A percentile compares a stretch with the other conserved stretches of the same genome.
These are phyloP conservation scores for Xylariaceae sp. DNA, from an alignment of 2,329 filamentous ascomycete species.

Conservation along the genomic window DNA sequence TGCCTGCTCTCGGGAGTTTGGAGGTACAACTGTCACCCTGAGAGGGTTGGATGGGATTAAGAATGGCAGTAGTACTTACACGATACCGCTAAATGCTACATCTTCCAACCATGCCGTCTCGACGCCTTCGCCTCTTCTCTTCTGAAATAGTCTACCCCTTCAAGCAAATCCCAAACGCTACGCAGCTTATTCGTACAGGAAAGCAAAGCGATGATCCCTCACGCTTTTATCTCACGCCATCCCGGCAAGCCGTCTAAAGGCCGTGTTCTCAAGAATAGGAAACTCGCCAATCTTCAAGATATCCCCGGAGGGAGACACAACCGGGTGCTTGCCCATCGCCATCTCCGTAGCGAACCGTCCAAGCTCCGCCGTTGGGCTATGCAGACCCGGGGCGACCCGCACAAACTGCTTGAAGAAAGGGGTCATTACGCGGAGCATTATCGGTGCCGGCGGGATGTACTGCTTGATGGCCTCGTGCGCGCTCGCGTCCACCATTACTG, in stretches of 20 bases:
- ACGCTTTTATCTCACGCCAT: slow-evolving; percentile 6
- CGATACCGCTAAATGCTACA: too few relatives aligned
- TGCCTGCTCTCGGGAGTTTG: too few relatives aligned
- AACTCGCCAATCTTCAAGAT: slow-evolving; percentile 30
- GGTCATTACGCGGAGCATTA: slow-evolving; percentile 12
- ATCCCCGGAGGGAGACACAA: slow-evolving; percentile 22
- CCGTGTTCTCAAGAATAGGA: slow-evolving; percentile 32
- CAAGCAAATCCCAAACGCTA: too few relatives aligned
- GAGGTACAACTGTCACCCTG: too few relatives aligned
- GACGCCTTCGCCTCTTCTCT: too few relatives aligned
- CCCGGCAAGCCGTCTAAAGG: slow-evolving; percentile 26
- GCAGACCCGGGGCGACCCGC: slow-evolving; percentile 17
- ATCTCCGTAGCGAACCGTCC: slow-evolving; percentile 43
- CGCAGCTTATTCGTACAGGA: too few relatives aligned
- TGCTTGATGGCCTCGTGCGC: slow-evolving; percentile 40
- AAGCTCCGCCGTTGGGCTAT: slow-evolving; percentile 43
- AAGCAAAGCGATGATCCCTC: too few relatives aligned
- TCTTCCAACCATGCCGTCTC: too few relatives aligned
- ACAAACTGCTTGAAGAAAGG: slow-evolving; percentile 30
- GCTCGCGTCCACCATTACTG: slow-evolving; percentile 52
- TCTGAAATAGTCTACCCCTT: too few relatives aligned
- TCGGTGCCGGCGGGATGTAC: slow-evolving; percentile 38
- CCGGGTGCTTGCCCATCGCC: slow-evolving; percentile 41
- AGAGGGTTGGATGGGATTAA: too few relatives aligned
- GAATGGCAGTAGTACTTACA: too few relatives aligned